Conservation (phyloP, 305 asterid genomes). For the Fraxinus ornus region DNA sequence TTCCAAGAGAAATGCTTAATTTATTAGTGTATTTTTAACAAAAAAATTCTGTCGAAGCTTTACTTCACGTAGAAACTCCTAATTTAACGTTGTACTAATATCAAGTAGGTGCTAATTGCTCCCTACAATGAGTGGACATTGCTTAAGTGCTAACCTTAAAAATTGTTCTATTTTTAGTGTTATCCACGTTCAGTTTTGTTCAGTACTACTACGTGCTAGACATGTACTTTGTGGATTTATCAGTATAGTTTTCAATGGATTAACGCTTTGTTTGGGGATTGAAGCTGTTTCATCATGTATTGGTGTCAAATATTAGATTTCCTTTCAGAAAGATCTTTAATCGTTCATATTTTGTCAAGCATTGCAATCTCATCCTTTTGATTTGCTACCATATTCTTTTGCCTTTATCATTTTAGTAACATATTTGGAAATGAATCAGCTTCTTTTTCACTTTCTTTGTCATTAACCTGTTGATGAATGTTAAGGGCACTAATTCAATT, state of each 20-base stretch:
- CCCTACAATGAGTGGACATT: not conserved
- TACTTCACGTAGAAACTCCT: not conserved
- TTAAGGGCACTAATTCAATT: not conserved
- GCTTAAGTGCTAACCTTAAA: not conserved
- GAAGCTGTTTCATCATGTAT: not conserved
- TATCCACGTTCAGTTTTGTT: no score
- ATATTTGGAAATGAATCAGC: not conserved
- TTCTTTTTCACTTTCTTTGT: not conserved
- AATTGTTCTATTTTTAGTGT: not conserved
- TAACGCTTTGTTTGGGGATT: not conserved
- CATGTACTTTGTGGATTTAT: not conserved
- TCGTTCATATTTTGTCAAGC: not conserved
- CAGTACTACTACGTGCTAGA: not conserved
- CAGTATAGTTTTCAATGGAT: not conserved
- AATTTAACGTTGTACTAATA: no score
- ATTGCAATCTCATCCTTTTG: conserved; percentile 13
- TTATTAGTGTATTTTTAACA: not conserved
- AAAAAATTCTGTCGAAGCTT: not conserved
- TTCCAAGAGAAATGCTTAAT: no score
- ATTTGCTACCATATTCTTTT: conserved; percentile 1
- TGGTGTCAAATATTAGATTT: not conserved
- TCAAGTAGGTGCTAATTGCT: not conserved
- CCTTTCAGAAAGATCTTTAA: not conserved
- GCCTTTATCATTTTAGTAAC: not conserved
- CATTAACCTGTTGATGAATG: not conserved